Conservation (phyloP, 2,329 filamentous ascomycete species). For the Fusarium lyarnte region DNA sequence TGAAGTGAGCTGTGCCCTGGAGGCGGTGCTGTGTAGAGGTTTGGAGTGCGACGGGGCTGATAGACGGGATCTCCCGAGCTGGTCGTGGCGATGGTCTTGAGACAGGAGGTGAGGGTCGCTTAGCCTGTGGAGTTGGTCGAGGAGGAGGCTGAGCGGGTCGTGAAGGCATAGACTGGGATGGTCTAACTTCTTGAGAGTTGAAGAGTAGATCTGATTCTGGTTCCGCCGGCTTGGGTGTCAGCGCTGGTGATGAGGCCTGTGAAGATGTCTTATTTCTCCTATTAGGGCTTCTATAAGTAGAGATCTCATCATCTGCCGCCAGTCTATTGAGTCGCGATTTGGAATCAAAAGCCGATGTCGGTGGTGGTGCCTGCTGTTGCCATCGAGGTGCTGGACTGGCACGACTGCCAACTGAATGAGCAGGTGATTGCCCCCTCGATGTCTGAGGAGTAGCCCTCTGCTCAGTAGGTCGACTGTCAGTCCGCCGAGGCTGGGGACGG, state of each 20-base stretch:
- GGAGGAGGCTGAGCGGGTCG: slow-evolving; percentile 53
- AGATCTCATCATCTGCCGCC: slow-evolving; percentile 81
- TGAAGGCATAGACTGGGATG: slow-evolving; percentile 49
- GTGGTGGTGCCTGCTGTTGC: slow-evolving; percentile 61
- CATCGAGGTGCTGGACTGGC: slow-evolving; percentile 64
- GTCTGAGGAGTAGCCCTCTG: slow-evolving; percentile 45
- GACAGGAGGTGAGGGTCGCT: slow-evolving; percentile 48
- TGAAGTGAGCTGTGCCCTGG: slow-evolving; percentile 88
- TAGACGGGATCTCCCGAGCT: slow-evolving; percentile 69
- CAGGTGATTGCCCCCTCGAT: slow-evolving; percentile 61
- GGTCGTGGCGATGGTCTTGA: slow-evolving; percentile 58
- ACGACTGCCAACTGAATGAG: slow-evolving; percentile 55
- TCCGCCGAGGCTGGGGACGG: slow-evolving; percentile 58
- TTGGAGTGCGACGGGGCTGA: slow-evolving; percentile 75
- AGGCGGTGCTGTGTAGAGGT: slow-evolving; percentile 81
- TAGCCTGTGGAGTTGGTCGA: slow-evolving; percentile 50
- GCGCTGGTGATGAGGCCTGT: slow-evolving; percentile 54
- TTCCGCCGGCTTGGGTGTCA: slow-evolving; percentile 49
- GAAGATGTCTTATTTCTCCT: slow-evolving; percentile 74
- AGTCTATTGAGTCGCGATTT: slow-evolving; percentile 74
- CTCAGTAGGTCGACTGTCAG: slow-evolving; percentile 43
- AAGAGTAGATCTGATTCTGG: slow-evolving; percentile 74
- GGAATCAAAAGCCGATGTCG: slow-evolving; percentile 48
- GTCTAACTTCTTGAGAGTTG: slow-evolving; percentile 49
- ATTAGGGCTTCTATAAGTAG: slow-evolving; percentile 88